phyloP scores from a whole-genome alignment of 1,284 basidiomycete genomes.

The Cutaneotrichosporon spelunceum region DNA sequence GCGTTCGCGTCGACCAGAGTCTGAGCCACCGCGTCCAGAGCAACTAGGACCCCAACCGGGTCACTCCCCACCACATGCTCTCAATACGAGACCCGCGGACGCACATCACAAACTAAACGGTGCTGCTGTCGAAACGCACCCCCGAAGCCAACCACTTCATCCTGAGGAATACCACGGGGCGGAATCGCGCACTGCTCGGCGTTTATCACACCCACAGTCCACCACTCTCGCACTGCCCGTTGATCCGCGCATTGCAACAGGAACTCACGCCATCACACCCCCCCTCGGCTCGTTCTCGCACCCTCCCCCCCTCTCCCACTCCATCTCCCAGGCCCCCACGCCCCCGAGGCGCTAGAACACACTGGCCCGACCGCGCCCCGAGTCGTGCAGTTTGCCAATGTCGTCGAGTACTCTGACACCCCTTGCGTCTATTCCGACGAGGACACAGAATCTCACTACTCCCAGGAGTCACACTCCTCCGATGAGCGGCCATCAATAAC shows the following conservation, averaged over 20 bases:
- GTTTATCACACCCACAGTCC: neutral
- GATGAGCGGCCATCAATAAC: neutral
- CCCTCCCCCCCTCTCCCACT: neutral
- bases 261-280: neutral
- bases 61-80: neutral
- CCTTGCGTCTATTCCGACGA: neutral
- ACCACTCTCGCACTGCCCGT: neutral
- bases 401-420: neutral
- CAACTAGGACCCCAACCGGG: neutral
- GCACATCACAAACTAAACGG: neutral
- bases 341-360: neutral
- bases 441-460: neutral
- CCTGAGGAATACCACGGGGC: neutral
- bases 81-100: neutral
- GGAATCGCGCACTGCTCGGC: neutral
- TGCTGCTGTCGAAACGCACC: neutral
- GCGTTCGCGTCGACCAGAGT: neutral
- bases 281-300: neutral
- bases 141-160: neutral
- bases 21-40: neutral
- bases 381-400: neutral
- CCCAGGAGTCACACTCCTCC: neutral
- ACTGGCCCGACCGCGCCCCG: conserved; percentile 4
- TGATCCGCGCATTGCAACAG: neutral
- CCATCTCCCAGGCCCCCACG: too few relatives aligned